A percentile compares a stretch with the other conserved stretches of the same genome.
phyloP scores from a whole-genome alignment of 306 rosid genomes.

The Aeschynomene evenia region DNA sequence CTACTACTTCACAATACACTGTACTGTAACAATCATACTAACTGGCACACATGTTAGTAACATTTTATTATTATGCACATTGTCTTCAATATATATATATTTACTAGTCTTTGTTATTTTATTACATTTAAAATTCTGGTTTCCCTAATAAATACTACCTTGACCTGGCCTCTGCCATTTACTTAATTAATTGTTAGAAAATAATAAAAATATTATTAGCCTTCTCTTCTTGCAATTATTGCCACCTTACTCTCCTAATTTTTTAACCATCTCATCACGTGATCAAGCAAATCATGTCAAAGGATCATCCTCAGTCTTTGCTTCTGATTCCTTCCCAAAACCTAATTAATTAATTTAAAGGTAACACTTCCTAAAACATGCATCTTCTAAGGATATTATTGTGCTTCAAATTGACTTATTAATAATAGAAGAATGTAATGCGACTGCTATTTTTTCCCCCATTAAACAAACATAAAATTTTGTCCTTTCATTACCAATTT shows the following conservation, averaged over 20 bases:
- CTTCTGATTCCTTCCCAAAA: not conserved
- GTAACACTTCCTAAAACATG: not conserved
- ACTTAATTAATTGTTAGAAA: not conserved
- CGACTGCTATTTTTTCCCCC: not conserved
- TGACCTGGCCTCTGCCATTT: constrained; percentile 1
- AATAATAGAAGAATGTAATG: not conserved
- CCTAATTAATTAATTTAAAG: not conserved
- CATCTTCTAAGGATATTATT: not conserved
- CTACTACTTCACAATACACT: not conserved
- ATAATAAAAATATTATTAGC: not conserved
- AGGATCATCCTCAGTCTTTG: not conserved
- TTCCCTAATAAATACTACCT: not conserved
- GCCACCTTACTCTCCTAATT: not conserved
- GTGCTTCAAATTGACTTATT: not conserved
- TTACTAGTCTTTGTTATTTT: not conserved
- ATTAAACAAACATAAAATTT: not conserved
- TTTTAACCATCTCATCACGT: not conserved
- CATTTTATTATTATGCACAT: not conserved
- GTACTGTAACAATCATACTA: not conserved
- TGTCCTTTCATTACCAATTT: not conserved
- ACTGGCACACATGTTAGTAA: not conserved
- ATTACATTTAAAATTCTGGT: not conserved
- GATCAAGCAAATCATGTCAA: not conserved
- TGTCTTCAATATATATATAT: not conserved
- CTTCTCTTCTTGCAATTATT: not conserved